Conservation (phyloP, 2,329 filamentous ascomycete genomes). For the Reticulascus tulasneorum region DNA sequence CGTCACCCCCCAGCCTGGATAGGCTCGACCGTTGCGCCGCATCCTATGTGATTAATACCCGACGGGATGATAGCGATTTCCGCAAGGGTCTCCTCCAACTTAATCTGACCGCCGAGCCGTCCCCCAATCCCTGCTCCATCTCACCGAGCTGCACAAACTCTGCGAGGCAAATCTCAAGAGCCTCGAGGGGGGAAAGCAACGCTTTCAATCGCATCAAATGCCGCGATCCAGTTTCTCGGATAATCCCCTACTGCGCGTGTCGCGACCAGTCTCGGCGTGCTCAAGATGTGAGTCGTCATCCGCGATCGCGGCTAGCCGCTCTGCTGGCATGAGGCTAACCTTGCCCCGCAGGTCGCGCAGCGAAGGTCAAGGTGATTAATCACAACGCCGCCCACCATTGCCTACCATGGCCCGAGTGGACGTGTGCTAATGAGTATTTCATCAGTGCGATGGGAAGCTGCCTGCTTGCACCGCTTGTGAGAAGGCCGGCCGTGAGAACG, state of each 20-base stretch:
- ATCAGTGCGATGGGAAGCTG: slow-evolving; percentile 85
- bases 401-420: not conserved
- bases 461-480: slow-evolving; percentile 95
- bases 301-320: slow-evolving; percentile 11
- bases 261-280: slow-evolving; percentile 75
- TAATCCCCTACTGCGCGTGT: slow-evolving; percentile 66
- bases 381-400: not conserved
- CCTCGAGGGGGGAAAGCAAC: too few relatives aligned
- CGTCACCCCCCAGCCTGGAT: too few relatives aligned
- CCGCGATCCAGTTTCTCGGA: slow-evolving; percentile 45
- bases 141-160: too few relatives aligned
- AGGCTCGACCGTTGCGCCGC: not conserved
- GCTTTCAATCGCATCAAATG: slow-evolving; percentile 24
- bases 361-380: slow-evolving; percentile 76
- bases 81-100: too few relatives aligned
- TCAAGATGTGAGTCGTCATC: slow-evolving; percentile 57
- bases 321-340: slow-evolving; percentile 11
- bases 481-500: slow-evolving; percentile 77
- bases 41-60: slow-evolving; percentile 6
- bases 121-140: too few relatives aligned
- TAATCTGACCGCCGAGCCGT: too few relatives aligned
- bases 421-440: slow-evolving; percentile 5
- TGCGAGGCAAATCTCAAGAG: too few relatives aligned
- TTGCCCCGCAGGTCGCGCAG: slow-evolving; percentile 59
- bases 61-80: too few relatives aligned